A percentile compares a stretch with the other conserved stretches of the same genome.
phyloP scores from a whole-genome alignment of 1,139 yeast species.

The Saccharomycopsis hybrid region DNA sequence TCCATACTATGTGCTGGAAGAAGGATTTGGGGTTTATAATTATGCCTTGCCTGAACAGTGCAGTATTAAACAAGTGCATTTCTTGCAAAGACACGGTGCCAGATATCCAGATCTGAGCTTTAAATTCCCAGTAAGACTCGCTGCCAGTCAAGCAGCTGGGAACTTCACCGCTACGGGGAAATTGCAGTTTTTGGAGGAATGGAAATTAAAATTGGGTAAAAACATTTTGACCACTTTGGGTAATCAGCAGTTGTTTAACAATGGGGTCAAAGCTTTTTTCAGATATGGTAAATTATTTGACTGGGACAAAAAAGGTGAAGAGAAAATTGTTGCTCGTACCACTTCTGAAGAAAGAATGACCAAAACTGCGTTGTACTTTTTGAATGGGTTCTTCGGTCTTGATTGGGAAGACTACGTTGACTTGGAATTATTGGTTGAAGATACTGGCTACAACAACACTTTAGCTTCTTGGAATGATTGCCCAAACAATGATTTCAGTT shows the following conservation, averaged over 20 bases:
- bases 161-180: conserved; percentile 28
- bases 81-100: conserved; percentile 68
- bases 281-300: conserved; percentile 35
- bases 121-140: conserved; percentile 25
- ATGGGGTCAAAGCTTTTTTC: conserved; percentile 31
- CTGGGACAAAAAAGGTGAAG: conserved; percentile 22
- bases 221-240: conserved; percentile 26
- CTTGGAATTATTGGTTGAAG: conserved; percentile 27
- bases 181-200: conserved; percentile 33
- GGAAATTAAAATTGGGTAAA: conserved; percentile 26
- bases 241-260: conserved; percentile 26
- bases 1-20: conserved; percentile 39
- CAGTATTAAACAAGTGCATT: conserved; percentile 56
- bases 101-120: conserved; percentile 45
- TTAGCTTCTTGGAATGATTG: conserved; percentile 36
- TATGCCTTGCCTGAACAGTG: conserved; percentile 42
- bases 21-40: conserved; percentile 40
- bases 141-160: conserved; percentile 20
- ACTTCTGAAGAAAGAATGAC: conserved; percentile 35
- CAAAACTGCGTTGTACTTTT: conserved; percentile 35
- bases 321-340: conserved; percentile 32
- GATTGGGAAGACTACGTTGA: conserved; percentile 22
- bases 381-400: conserved; percentile 35
- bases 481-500: conserved; percentile 29
- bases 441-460: conserved; percentile 33